phyloP scores from a whole-genome alignment of 192 early-diverging fungal genomes.

The Coemansia aciculifera region DNA sequence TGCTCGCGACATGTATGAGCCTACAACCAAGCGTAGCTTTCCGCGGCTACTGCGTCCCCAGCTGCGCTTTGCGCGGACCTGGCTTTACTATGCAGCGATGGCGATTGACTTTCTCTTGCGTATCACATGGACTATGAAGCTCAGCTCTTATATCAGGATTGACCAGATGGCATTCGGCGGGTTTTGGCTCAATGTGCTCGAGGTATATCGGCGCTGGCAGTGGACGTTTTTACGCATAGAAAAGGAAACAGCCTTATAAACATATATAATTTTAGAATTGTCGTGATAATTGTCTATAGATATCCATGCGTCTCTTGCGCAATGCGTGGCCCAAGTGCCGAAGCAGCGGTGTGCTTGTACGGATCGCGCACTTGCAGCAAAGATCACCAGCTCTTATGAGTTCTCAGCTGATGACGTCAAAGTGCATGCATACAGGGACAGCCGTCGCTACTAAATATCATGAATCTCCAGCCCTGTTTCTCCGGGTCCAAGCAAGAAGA shows the following conservation, averaged over 20 bases:
- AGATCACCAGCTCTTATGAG: background rate
- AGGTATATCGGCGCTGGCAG: conserved; percentile 85
- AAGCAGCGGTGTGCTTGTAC: background rate
- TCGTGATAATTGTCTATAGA: background rate
- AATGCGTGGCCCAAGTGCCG: background rate
- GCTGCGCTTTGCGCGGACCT: conserved; percentile 63
- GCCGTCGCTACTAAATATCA: too few relatives aligned
- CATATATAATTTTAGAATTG: background rate
- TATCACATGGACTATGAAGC: conserved; percentile 83
- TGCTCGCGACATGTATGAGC: conserved; percentile 2
- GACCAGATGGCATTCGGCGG: conserved; percentile 69
- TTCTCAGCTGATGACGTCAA: background rate
- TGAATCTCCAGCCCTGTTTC: background rate
- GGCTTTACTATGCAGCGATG: conserved; percentile 80
- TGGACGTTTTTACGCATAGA: conserved; percentile 96
- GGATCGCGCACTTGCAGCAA: background rate
- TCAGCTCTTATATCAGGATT: conserved; percentile 62
- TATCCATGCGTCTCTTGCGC: background rate
- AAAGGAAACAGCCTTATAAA: conserved; percentile 33
- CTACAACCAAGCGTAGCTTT: conserved; percentile 20
- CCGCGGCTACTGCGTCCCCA: conserved; percentile 59
- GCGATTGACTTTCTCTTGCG: conserved; percentile 77
- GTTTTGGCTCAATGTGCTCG: conserved; percentile 75
- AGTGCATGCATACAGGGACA: background rate
- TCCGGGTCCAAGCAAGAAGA: background rate